Evolutionary conservation across 208 protist genomes (phyloP).

Genomic region (Strigomonas galati): DNA sequence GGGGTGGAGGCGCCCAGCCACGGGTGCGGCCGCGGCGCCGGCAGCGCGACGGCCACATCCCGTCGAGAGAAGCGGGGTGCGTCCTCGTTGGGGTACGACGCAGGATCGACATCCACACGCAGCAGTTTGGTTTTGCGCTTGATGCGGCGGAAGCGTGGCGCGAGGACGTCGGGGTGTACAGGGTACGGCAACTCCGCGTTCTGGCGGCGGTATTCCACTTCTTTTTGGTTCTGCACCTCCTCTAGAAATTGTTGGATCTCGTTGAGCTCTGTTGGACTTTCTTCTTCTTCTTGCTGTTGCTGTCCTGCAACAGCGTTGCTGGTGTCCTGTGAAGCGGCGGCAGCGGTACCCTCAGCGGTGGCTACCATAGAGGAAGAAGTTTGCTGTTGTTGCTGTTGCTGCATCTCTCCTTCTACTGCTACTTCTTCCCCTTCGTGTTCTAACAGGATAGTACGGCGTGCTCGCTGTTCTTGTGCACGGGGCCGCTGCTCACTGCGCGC

Average conservation of each 20-base stretch:
- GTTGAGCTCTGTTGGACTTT: too few relatives aligned
- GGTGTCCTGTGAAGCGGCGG: too few relatives aligned
- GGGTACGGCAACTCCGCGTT: conserved; percentile 69
- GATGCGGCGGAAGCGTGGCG: conserved; percentile 63
- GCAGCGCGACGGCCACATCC: conserved; percentile 50
- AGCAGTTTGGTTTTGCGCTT: conserved; percentile 55
- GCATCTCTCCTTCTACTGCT: neutral
- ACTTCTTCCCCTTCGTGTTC: neutral
- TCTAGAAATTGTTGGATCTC: conserved; percentile 44
- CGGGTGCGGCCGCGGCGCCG: conserved; percentile 56
- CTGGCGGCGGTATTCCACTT: conserved; percentile 26
- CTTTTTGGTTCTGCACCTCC: conserved; percentile 47
- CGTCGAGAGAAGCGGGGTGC: conserved; percentile 53
- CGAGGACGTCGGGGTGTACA: conserved; percentile 53
- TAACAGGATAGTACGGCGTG: neutral
- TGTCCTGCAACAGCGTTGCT: too few relatives aligned
- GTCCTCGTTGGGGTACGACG: conserved; percentile 27
- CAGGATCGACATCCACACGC: conserved; percentile 30
- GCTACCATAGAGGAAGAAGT: neutral
- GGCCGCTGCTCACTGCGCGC: neutral
- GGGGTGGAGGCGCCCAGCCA: conserved; percentile 72
- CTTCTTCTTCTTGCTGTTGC: too few relatives aligned
- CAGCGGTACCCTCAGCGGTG: too few relatives aligned
- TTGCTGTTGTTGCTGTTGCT: neutral
- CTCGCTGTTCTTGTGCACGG: neutral